These are phyloP conservation scores for Eragrostis nindensis DNA, from an alignment of 176 grass and related monocot genomes.

Conservation along the genomic window DNA sequence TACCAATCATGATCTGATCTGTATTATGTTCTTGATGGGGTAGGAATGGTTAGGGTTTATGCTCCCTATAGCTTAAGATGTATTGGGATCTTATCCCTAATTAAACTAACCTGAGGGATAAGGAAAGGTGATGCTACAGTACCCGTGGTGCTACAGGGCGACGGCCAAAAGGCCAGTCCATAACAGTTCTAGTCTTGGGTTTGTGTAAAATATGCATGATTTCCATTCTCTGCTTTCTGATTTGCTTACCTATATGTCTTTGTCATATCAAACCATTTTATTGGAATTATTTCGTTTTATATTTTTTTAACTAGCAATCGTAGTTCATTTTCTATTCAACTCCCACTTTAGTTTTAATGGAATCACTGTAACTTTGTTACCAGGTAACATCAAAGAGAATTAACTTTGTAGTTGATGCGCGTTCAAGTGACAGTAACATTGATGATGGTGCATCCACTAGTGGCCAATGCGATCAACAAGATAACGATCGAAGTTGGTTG, in stretches of 20 bases:
- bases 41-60: too few species aligned
- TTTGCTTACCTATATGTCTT: constrained; percentile 17
- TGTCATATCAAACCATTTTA: constrained; percentile 1
- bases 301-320: neutral
- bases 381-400: constrained; percentile 98
- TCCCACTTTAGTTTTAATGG: constrained; percentile 35
- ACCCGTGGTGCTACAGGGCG: too few species aligned
- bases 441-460: constrained; percentile 60
- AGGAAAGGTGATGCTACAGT: too few species aligned
- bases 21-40: neutral
- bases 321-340: constrained; percentile 26
- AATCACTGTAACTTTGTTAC: constrained; percentile 39
- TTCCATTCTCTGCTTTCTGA: neutral
- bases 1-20: constrained; percentile 12
- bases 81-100: too few species aligned
- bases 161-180: too few species aligned
- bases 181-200: constrained; percentile 1
- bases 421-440: constrained; percentile 50
- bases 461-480: constrained; percentile 61
- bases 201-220: constrained; percentile 3
- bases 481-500: constrained; percentile 98
- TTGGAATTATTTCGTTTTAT: constrained; percentile 18
- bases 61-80: too few species aligned
- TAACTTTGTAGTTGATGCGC: constrained; percentile 87
- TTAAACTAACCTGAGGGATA: too few species aligned